Conservation (phyloP, 768 basidiomycete genomes). For the Naganishia onofrii region DNA sequence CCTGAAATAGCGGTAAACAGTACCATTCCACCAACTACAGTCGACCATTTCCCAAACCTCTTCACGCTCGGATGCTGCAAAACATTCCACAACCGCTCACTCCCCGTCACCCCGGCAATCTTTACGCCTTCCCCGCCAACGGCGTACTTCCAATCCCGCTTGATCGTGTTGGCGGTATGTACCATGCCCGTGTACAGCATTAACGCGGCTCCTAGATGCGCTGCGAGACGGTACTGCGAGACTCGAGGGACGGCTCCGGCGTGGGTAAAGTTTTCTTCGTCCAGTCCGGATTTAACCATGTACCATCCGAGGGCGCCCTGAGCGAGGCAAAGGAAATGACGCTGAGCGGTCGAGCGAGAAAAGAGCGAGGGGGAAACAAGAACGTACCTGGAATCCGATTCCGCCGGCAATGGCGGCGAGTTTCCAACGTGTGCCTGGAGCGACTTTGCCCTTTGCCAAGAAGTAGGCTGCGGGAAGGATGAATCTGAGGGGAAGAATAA, state of each 20-base stretch:
- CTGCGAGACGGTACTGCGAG: slow-evolving; percentile 91
- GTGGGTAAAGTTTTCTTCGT: slow-evolving; percentile 72
- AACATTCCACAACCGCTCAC: slow-evolving; percentile 55
- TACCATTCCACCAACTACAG: slow-evolving; percentile 70
- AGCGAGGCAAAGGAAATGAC: neutral
- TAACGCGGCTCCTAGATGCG: slow-evolving; percentile 88
- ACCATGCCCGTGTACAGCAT: slow-evolving; percentile 93
- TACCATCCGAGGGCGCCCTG: slow-evolving; percentile 97
- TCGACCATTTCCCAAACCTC: slow-evolving; percentile 63
- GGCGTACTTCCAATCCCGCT: slow-evolving; percentile 60
- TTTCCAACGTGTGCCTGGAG: slow-evolving; percentile 62
- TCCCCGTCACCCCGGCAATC: slow-evolving; percentile 29
- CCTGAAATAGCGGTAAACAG: slow-evolving; percentile 90
- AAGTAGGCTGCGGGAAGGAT: slow-evolving; percentile 82
- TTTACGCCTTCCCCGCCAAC: slow-evolving; percentile 17
- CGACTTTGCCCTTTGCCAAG: slow-evolving; percentile 66
- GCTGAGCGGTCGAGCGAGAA: neutral
- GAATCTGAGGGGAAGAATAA: slow-evolving; percentile 61
- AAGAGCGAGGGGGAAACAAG: neutral
- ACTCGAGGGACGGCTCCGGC: slow-evolving; percentile 88
- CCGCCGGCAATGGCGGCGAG: slow-evolving; percentile 72
- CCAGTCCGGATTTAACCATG: slow-evolving; percentile 97
- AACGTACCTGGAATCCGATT: slow-evolving; percentile 62
- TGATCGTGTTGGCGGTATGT: slow-evolving; percentile 67
- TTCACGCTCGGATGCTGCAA: slow-evolving; percentile 55